A percentile compares a stretch with the other conserved stretches of the same genome.
phyloP scores from a whole-genome alignment of 2,329 filamentous ascomycete species.

The Penicillium sp. region DNA sequence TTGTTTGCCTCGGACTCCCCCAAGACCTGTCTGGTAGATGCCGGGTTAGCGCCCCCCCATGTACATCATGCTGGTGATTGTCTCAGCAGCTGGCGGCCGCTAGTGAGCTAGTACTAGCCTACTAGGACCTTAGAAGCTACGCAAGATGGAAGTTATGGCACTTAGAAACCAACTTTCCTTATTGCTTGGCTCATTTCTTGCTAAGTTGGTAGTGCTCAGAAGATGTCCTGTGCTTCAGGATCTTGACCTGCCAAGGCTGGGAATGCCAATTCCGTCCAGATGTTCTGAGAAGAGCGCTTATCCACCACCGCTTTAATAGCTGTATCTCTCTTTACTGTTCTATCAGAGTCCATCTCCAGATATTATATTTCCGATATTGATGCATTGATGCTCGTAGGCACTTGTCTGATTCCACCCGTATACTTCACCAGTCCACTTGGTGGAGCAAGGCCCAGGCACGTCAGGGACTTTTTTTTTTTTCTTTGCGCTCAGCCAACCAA shows the following conservation, averaged over 20 bases:
- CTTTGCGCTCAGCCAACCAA: neutral
- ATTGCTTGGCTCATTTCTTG: too few species aligned
- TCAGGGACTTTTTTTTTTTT: neutral
- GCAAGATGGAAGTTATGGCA: too few species aligned
- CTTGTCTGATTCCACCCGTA: neutral
- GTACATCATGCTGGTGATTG: too few species aligned
- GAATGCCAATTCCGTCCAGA: slow-evolving; percentile 19
- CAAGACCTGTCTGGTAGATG: neutral
- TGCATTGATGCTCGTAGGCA: neutral
- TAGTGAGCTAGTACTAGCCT: too few species aligned
- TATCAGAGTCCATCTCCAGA: neutral
- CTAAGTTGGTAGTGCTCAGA: neutral
- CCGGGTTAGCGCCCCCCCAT: neutral
- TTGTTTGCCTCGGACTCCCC: too few species aligned
- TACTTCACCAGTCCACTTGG: neutral
- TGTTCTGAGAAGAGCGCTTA: neutral
- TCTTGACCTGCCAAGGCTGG: slow-evolving; percentile 12
- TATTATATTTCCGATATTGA: neutral
- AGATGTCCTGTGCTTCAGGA: neutral
- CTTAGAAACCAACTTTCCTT: too few species aligned
- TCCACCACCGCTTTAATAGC: neutral
- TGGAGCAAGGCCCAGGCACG: neutral
- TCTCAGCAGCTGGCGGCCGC: too few species aligned
- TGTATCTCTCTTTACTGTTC: neutral
- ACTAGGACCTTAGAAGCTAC: too few species aligned